phyloP scores from a whole-genome alignment of 768 basidiomycete genomes.

The Collybiopsis luxurians region DNA sequence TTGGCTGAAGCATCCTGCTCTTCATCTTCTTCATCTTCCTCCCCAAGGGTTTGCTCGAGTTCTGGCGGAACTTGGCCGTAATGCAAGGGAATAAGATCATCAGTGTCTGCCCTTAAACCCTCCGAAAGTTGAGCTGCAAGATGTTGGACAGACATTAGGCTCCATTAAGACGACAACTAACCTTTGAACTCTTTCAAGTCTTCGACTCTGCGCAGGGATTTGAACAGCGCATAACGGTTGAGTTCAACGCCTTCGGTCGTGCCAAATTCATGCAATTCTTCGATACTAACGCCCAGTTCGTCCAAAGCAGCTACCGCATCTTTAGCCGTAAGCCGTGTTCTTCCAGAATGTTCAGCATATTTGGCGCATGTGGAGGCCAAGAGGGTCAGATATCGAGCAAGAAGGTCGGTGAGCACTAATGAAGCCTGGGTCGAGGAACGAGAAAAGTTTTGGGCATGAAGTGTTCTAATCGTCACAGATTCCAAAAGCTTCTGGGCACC shows the following conservation, averaged over 20 bases:
- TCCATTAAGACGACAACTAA: constrained; percentile 34
- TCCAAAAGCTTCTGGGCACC: constrained; percentile 63
- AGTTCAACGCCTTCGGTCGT: constrained; percentile 68
- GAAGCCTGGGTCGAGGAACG: constrained; percentile 73
- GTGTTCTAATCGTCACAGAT: constrained; percentile 61
- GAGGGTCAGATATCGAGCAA: constrained; percentile 70
- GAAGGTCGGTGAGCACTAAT: constrained; percentile 67
- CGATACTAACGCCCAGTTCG: constrained; percentile 70
- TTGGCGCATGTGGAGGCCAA: constrained; percentile 65
- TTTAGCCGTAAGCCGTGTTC: constrained; percentile 49
- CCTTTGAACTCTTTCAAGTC: constrained; percentile 74
- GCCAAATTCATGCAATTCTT: constrained; percentile 69
- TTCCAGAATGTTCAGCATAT: constrained; percentile 75
- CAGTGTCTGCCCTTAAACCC: constrained; percentile 52
- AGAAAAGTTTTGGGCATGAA: constrained; percentile 77
- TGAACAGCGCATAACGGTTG: constrained; percentile 56
- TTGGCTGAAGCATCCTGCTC: constrained; percentile 16
- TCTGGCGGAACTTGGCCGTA: constrained; percentile 32
- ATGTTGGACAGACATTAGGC: constrained; percentile 21
- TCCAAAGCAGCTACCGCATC: constrained; percentile 68
- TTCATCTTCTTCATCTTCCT: constrained; percentile 21
- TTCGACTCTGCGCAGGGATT: constrained; percentile 63
- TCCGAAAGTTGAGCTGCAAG: constrained; percentile 56
- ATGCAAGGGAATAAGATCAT: constrained; percentile 53
- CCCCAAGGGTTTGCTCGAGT: constrained; percentile 12